Evolutionary conservation across 257 asterid species (phyloP).

Genomic region (Fraxinus americana): DNA sequence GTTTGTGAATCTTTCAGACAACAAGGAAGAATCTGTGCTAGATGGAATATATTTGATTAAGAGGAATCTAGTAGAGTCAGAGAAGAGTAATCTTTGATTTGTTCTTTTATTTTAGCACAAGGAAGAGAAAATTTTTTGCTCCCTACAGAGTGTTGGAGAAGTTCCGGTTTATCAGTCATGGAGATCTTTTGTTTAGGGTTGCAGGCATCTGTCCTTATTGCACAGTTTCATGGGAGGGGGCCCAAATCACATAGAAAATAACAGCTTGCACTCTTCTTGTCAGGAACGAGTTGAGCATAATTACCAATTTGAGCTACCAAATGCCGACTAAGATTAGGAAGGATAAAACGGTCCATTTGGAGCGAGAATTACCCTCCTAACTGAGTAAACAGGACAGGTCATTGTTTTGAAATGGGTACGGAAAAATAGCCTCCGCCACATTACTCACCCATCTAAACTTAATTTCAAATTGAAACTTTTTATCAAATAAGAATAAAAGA

Average conservation of each 20-base stretch:
- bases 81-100: neutral
- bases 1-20: conserved; percentile 10
- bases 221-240: neutral
- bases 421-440: too few relatives aligned
- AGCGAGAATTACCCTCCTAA: too few relatives aligned
- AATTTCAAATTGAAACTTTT: too few relatives aligned
- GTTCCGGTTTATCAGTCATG: conserved; percentile 4
- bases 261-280: neutral
- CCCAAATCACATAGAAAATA: neutral
- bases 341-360: too few relatives aligned
- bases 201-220: neutral
- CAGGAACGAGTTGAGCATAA: too few relatives aligned
- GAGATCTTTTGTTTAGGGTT: neutral
- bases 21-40: neutral
- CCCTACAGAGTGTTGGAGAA: neutral
- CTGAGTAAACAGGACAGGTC: too few relatives aligned
- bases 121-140: neutral
- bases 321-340: too few relatives aligned
- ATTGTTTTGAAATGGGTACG: too few relatives aligned
- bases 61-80: conserved; percentile 28
- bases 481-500: too few relatives aligned
- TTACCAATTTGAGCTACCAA: neutral
- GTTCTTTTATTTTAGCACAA: neutral
- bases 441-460: too few relatives aligned
- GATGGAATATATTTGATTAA: neutral